Percentiles rank a stretch among this genome's conserved stretches.
Conservation (phyloP, 495 filamentous ascomycete species). For the Neurospora sp. region DNA sequence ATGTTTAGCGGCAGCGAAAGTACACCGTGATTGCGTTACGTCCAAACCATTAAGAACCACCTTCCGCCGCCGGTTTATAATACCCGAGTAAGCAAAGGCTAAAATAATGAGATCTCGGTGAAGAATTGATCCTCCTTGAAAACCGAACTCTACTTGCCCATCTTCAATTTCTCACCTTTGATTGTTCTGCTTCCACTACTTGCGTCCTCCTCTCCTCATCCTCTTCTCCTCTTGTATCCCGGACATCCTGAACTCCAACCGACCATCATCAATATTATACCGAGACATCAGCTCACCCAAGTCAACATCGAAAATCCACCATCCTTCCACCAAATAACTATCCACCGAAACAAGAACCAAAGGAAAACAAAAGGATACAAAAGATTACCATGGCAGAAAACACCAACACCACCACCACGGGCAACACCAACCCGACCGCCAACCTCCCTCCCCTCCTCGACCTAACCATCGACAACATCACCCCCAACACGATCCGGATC, state of each 20-base stretch:
- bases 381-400: not conserved
- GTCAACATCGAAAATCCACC: not conserved
- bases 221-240: not conserved
- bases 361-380: not conserved
- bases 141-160: not conserved
- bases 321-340: not conserved
- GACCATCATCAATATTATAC: too few relatives aligned
- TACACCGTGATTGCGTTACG: not conserved
- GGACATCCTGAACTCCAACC: not conserved
- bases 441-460: slow-evolving; percentile 45
- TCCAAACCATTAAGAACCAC: not conserved
- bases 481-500: slow-evolving; percentile 60
- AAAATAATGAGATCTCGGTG: not conserved
- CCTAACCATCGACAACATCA: slow-evolving; percentile 76
- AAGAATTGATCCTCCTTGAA: not conserved
- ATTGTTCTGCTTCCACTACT: not conserved
- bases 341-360: not conserved
- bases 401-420: not conserved
- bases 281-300: not conserved
- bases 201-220: not conserved
- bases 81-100: not conserved
- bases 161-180: not conserved
- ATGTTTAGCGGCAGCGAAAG: not conserved
- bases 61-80: not conserved
- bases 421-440: slow-evolving; percentile 2